Evolutionary conservation across 75 land plant species (phyloP), one percentile per base, ranked within the genome.

Genomic region (Selaginella moellendorffii): DNA sequence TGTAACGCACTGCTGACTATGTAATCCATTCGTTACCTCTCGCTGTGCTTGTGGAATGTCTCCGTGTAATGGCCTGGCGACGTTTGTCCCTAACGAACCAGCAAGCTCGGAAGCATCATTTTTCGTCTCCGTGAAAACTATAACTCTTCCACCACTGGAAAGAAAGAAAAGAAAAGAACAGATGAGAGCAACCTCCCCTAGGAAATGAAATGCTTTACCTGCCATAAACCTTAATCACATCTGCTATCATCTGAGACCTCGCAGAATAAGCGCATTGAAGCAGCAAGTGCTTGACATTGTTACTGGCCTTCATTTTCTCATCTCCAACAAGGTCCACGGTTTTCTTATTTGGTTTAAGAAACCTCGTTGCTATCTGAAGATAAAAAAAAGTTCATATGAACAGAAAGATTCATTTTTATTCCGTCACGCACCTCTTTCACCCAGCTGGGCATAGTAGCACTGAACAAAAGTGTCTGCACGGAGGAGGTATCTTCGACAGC

Each of bases 121-220:
- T 72, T 92, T 92, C 52, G 97, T 92, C 71, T 92, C 97, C 18
- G 97, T 92, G 54, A 93, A 93, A 36, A 93, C 76, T 67, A 93
- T 93, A 0, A 77, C 68, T 0, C 98, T 82, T 2, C 98, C 96
- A 18, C 87, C 96, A 73, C 87, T 93, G 68, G 60, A 71, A 0
- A 27, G 30, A 10, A 64, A 59, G 9, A 26, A 31, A 60, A n/a
- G n/a, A n/a, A n/a, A n/a, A n/a, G n/a, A 26, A 63, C 5, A 18
- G 22, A 51, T 2, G 22, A 2, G 9, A 28, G 73, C 1, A 29
- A 89, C 96, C 87, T 79, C 73, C 96, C 84, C 52, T 88, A 88
- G n/a, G n/a, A 26, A 63, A 46, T 2, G 22, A 51, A n/a, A 51
- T 18, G 9, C 18, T 73, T 1, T 29, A 89, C 96, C 87, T 79